phyloP scores from a whole-genome alignment of 1,284 basidiomycete species.

The Laetiporus sulphureus region DNA sequence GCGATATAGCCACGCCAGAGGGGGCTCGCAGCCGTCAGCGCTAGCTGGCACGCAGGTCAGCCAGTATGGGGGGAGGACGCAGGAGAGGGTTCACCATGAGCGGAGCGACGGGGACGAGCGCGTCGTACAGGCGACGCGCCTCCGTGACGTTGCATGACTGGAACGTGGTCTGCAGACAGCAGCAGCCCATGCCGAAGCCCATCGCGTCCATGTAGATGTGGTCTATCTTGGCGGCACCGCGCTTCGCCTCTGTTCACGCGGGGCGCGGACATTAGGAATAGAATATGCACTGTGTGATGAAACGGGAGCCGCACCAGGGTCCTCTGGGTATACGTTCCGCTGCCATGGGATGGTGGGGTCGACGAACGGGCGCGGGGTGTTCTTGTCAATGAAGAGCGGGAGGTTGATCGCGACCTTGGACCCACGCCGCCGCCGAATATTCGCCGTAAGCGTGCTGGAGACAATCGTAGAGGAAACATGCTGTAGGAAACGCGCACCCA shows the following conservation, averaged over 20 bases:
- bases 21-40: conserved; percentile 91
- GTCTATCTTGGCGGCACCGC: conserved; percentile 80
- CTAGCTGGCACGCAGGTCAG: conserved; percentile 52
- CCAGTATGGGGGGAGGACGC: neutral
- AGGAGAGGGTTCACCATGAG: conserved; percentile 68
- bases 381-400: conserved; percentile 86
- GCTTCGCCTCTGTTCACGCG: conserved; percentile 63
- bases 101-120: conserved; percentile 88
- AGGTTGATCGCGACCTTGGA: conserved; percentile 96
- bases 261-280: too few relatives aligned
- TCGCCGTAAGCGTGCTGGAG: conserved; percentile 86
- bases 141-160: conserved; percentile 93
- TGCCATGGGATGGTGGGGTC: conserved; percentile 89
- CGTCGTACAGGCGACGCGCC: conserved; percentile 91
- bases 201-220: conserved; percentile 99
- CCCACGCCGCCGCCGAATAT: conserved; percentile 86
- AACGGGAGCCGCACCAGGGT: conserved; percentile 48
- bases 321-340: conserved; percentile 74
- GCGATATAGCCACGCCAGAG: conserved; percentile 92
- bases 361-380: conserved; percentile 85
- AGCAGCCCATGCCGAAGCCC: conserved; percentile 99
- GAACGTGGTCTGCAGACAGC: conserved; percentile 96
- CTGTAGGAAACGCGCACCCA: neutral
- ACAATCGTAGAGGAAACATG: neutral
- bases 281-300: neutral